Evolutionary conservation across 768 basidiomycete genomes (phyloP).

Genomic region (Lepiota subincarnata): DNA sequence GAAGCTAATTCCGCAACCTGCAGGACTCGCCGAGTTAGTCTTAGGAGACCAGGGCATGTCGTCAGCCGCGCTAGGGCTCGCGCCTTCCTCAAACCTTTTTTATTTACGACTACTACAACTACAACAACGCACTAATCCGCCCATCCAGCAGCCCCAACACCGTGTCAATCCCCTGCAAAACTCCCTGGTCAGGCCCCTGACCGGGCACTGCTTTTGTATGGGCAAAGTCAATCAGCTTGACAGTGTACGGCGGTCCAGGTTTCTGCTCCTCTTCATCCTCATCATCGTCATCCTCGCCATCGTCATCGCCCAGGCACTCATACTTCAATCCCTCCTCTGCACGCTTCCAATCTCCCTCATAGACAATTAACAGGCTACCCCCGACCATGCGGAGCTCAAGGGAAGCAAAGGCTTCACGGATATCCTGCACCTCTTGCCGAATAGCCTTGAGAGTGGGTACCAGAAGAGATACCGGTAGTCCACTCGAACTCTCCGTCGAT

Average conservation of each 20-base stretch:
- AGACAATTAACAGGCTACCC: constrained; percentile 75
- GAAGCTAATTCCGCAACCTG: constrained; percentile 89
- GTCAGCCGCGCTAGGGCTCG: constrained; percentile 82
- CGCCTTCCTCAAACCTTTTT: constrained; percentile 77
- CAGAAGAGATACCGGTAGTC: constrained; percentile 54
- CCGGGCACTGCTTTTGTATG: constrained; percentile 71
- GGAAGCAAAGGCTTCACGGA: constrained; percentile 35
- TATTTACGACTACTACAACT: neutral
- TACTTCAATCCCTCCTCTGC: constrained; percentile 38
- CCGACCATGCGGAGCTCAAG: constrained; percentile 81
- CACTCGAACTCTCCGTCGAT: constrained; percentile 26
- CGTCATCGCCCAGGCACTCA: constrained; percentile 21
- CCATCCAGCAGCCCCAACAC: constrained; percentile 55
- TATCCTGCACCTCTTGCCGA: constrained; percentile 40
- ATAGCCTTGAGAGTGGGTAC: constrained; percentile 56
- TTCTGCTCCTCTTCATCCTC: constrained; percentile 33
- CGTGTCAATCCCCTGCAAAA: constrained; percentile 71
- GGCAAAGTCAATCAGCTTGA: constrained; percentile 93
- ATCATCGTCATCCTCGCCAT: constrained; percentile 29
- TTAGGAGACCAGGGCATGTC: constrained; percentile 83
- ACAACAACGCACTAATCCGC: constrained; percentile 2
- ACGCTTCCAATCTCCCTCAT: constrained; percentile 47
- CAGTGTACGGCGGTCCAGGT: constrained; percentile 48
- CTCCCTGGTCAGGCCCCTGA: constrained; percentile 74
- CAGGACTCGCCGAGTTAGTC: constrained; percentile 89